Base-by-base conservation (phyloP, 2,329 filamentous ascomycete genomes). In the Talaromyces sp. region DNA sequence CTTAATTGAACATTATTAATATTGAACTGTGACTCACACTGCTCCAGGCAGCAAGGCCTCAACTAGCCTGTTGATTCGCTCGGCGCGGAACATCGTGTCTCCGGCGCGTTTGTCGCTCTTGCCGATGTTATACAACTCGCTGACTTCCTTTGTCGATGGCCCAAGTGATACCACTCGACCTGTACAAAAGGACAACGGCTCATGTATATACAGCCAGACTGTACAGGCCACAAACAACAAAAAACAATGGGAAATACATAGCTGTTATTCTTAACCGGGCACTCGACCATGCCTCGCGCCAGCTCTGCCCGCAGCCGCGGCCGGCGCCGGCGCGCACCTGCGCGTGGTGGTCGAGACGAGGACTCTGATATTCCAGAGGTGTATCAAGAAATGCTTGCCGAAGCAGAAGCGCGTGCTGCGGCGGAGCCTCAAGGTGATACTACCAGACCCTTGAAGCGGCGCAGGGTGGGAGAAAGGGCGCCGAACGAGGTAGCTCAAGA, bases 311-410 rank as follows among this genome's bases (percentile, higher is more conserved):
- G 65, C 60, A 61, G 57, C 25, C 63, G 63, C 61, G 62, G 57
- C 25, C 63, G 63, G 53, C 59, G 51, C 25, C 36, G 64, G 49
- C 64, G 61, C 13, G 30, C 54, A 30, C 62, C 55, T 57, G 27
- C 58, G 17, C 65, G 59, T 53, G 59, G 59, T 36, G 59, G 55
- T 19, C 54, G 62, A 39, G 49, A 61, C n/a, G 44, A 58, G 4
- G 47, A 62, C 36, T 69, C 73, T 59, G 64, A 74, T 58, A 66
- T 76, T 13, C 70, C 75, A 6, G 69, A 73, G 57, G 70, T 78
- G 3, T 80, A 79, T 61, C 69, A 67, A 53, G 75, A 79, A 53
- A 75, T 79, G 75, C 68, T 80, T 27, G 73, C 73, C 3, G 76
- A 78, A 63, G 73, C 72, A 22, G 72, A 75, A 61, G 68, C 71